These are phyloP conservation scores for Fistulifera pelliculosa DNA, from an alignment of 108 stramenopile genomes.

Conservation along the genomic window DNA sequence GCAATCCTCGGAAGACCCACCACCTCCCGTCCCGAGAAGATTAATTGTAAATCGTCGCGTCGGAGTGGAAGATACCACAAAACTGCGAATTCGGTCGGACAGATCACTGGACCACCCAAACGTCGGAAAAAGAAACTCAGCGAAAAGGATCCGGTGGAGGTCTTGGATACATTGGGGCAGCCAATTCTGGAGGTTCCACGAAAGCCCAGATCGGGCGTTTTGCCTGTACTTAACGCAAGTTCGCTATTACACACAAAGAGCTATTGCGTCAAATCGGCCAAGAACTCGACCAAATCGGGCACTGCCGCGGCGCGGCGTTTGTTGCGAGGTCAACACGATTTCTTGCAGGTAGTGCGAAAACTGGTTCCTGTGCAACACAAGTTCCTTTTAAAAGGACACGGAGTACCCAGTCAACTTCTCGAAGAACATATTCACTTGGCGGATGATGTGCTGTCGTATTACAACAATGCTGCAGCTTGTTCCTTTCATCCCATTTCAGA, in stretches of 20 bases:
- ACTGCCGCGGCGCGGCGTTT: slow-evolving; percentile 34
- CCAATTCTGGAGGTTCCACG: no score
- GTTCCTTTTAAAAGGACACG: slow-evolving; percentile 33
- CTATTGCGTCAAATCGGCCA: slow-evolving; percentile 19
- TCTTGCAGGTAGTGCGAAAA: slow-evolving; percentile 5
- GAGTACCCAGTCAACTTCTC: slow-evolving; percentile 31
- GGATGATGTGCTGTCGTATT: slow-evolving; percentile 19
- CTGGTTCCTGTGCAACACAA: slow-evolving; percentile 1
- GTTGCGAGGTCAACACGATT: slow-evolving; percentile 32
- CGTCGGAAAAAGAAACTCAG: no score
- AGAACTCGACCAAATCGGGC: slow-evolving; percentile 15
- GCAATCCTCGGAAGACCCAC: no score
- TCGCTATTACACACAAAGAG: slow-evolving; percentile 21
- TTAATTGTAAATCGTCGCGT: no score
- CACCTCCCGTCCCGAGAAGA: no score
- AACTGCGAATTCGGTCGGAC: no score
- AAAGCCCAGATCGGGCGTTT: background rate
- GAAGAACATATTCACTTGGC: slow-evolving; percentile 39
- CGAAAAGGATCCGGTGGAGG: no score
- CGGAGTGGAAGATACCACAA: no score
- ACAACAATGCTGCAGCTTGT: slow-evolving; percentile 20
- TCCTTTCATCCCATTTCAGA: slow-evolving; percentile 19
- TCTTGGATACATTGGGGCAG: no score
- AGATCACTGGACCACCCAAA: no score
- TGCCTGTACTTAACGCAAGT: slow-evolving; percentile 23